Conservation (phyloP, 2,329 filamentous ascomycete species). For the Colletotrichum orchidophilum region DNA sequence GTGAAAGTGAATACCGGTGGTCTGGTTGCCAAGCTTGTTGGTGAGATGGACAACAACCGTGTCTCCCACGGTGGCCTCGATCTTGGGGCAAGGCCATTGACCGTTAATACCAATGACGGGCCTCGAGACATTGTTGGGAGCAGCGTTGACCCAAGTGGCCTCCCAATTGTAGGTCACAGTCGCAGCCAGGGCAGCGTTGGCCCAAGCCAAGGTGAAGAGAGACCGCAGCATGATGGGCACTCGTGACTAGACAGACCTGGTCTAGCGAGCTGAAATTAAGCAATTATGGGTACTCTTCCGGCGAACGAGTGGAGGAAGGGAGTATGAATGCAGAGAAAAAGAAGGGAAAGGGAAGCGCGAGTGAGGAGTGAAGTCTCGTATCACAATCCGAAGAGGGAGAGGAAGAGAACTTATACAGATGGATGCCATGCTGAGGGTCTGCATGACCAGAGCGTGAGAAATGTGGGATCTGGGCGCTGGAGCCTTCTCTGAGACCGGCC, state of each 20-base stretch:
- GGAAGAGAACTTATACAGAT: conserved; percentile 16
- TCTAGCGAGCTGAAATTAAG: neutral
- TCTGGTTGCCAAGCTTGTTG: conserved; percentile 63
- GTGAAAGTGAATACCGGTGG: conserved; percentile 65
- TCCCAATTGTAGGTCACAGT: conserved; percentile 50
- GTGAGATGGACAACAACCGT: conserved; percentile 57
- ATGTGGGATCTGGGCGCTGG: neutral
- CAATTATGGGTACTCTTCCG: conserved; percentile 11
- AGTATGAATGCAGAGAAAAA: neutral
- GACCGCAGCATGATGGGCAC: conserved; percentile 16
- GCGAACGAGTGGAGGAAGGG: conserved; percentile 25
- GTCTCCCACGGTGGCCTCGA: conserved; percentile 62
- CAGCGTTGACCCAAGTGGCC: conserved; percentile 50
- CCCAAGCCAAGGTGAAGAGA: conserved; percentile 34
- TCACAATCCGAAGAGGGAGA: neutral
- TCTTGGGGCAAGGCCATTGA: conserved; percentile 67
- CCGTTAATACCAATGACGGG: conserved; percentile 65
- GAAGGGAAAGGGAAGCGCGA: neutral
- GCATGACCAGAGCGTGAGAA: conserved; percentile 13
- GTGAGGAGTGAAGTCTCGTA: neutral
- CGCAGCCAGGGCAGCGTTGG: conserved; percentile 39
- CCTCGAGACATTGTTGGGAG: conserved; percentile 48
- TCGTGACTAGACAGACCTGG: conserved; percentile 3
- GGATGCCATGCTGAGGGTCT: neutral
- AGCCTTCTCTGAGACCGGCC: neutral